Evolutionary conservation across 306 rosid species (phyloP), one percentile per base, ranked within the genome.

Genomic region (Quercus suber): DNA sequence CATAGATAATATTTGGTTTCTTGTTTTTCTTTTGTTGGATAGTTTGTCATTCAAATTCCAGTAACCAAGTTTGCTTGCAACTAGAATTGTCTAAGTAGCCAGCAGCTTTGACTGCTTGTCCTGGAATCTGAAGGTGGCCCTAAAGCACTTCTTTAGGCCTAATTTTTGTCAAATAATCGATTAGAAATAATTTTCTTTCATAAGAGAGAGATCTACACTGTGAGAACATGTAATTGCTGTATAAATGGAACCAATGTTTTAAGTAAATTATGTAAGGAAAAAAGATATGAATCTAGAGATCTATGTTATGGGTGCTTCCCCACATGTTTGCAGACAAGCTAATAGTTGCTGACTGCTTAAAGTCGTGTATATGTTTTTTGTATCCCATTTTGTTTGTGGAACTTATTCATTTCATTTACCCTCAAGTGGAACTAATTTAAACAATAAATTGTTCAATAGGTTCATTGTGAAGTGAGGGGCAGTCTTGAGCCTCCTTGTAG

Each of bases 401-500:
- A 65, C 71, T 65, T 72, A 74, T 57, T 6, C 45, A 52, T 76
- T 53, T 52, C 31, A 14, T 30, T 41, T 41, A 18, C 55, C 74
- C 67, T 65, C 27, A 13, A 51, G 73, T 76, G 56, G 69, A 82
- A 79, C 69, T 79, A 64, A 85, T 67, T 55, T 51, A 0, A 28
- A 78, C 19, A 57, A 28, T 31, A 61, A 27, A 74, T 69, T 81
- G 76, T 51, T 43, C 79, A 15, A 61, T 72, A 92, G 97, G 90
- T 92, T 83, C 84, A 80, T 69, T 92, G 97, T 80, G 91, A 74
- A 75, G 83, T 82, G 89, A 84, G 89, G 81, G 94, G 95, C 58
- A 92, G 93, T 80, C 93, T 90, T 73, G 89, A 86, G 74, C 97
- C 95, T 86, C 90, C 95, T 70, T 92, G 97, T 76, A 90, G 89